Base-by-base conservation (phyloP, 352 stramenopile genomes). In the Plasmopara halstedii region DNA sequence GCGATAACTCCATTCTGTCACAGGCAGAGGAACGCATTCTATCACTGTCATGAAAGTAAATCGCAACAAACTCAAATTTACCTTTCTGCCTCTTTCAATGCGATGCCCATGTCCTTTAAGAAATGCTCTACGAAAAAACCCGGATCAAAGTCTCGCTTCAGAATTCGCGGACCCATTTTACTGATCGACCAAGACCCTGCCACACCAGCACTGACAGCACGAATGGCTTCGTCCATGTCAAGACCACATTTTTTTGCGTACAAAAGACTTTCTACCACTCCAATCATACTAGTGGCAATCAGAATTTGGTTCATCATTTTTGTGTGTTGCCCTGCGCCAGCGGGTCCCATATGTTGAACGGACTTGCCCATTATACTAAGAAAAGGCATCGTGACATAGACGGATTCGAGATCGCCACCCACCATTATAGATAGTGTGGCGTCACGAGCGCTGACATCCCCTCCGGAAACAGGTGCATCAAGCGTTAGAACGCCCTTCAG, bases 261-360 rank as follows among this genome's bases (percentile, higher is more conserved):
- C 23, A 96, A 48, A 42, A 96, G 56, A 6, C 83, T 76, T 64
- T 96, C 86, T 9, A 87, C 78, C 9, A 95, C 79, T 25, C 85
- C 86, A 42, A 95, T 90, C 83, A 93, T 93, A 53, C 84, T 88
- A 35, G 78, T 89, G 31, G 78, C 73, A 44, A 93, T 93, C 57
- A 91, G 47, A 52, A 92, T 88, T 52, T 97, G 86, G 59, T 96
- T 96, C 45, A 96, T 84, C 82, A 95, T 94, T 70, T 96, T 96
- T 14, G 85, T 94, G 53, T 94, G 78, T 49, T 95, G 83, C 0
- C 86, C 86, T 25, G 80, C 70, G 3, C 85, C 87, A 14, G 83
- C 48, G 9, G 67, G 66, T 20, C 87, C 87, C 78, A 95, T 95
- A 61, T 95, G 82, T 8, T 79, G 74, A 46, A 96, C 70, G 29